Evolutionary conservation across 2,329 filamentous ascomycete genomes (phyloP).

Genomic region (Volutella citrinella): DNA sequence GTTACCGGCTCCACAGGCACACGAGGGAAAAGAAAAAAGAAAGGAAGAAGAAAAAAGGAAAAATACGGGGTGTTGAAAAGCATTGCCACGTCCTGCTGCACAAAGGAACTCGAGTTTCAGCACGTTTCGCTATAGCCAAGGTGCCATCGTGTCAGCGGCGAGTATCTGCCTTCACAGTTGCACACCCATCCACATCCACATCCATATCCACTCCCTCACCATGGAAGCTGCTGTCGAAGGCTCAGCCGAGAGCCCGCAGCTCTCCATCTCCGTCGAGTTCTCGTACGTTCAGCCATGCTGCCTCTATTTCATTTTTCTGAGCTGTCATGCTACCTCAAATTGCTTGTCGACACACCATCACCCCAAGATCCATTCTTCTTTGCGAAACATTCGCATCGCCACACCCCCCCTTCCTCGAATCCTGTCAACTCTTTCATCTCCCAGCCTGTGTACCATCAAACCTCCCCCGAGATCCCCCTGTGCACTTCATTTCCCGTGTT

Average conservation of each 20-base stretch:
- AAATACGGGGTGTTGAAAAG: too few relatives aligned
- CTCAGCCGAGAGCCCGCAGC: constrained; percentile 21
- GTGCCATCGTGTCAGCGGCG: too few relatives aligned
- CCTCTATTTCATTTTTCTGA: constrained; percentile 17
- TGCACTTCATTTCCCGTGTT: constrained; percentile 8
- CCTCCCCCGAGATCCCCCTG: constrained; percentile 6
- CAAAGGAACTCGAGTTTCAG: too few relatives aligned
- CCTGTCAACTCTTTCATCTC: constrained; percentile 1
- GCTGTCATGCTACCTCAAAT: too few relatives aligned
- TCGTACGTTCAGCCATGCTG: constrained; percentile 37
- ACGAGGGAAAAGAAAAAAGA: constrained; percentile 18
- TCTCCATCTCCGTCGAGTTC: constrained; percentile 72
- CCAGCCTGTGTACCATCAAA: constrained; percentile 2
- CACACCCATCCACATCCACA: too few relatives aligned
- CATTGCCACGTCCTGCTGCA: too few relatives aligned
- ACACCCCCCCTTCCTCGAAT: constrained; percentile 1
- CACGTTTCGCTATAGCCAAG: too few relatives aligned
- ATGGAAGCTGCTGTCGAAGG: too few relatives aligned
- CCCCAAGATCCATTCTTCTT: constrained; percentile 10
- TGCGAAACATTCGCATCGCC: constrained; percentile 2
- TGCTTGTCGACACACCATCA: constrained; percentile 9
- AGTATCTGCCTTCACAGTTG: too few relatives aligned
- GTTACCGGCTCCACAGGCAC: too few relatives aligned
- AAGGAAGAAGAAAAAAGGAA: neutral
- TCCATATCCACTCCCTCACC: constrained; percentile 6